Evolutionary conservation across 2,329 filamentous ascomycete species (phyloP).

Genomic region (Sclerotinia spermophila): DNA sequence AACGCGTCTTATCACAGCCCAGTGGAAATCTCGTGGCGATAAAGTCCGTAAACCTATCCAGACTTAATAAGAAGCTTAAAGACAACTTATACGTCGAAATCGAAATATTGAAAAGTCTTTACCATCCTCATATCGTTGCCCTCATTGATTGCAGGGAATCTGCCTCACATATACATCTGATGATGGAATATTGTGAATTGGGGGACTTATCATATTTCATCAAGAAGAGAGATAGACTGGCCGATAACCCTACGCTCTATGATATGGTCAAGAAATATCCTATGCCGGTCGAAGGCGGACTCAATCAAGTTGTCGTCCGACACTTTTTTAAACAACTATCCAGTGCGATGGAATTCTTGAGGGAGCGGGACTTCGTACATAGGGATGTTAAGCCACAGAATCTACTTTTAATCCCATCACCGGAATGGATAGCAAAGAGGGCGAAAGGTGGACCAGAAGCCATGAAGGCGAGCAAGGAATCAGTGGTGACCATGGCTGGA

Average conservation of each 20-base stretch:
- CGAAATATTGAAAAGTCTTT: slow-evolving; percentile 85
- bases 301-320: slow-evolving; percentile 93
- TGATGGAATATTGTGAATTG: slow-evolving; percentile 98
- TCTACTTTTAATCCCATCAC: slow-evolving; percentile 79
- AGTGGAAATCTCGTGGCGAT: slow-evolving; percentile 83
- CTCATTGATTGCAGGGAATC: slow-evolving; percentile 93
- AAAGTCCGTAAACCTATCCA: slow-evolving; percentile 89
- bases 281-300: slow-evolving; percentile 73
- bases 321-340: slow-evolving; percentile 95
- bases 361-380: slow-evolving; percentile 83
- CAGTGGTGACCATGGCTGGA: slow-evolving; percentile 75
- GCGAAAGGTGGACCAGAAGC: slow-evolving; percentile 61
- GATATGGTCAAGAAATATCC: slow-evolving; percentile 95
- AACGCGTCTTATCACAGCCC: slow-evolving; percentile 50
- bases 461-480: slow-evolving; percentile 72
- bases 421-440: slow-evolving; percentile 61
- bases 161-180: slow-evolving; percentile 82
- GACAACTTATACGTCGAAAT: slow-evolving; percentile 96
- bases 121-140: slow-evolving; percentile 95
- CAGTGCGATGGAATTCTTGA: slow-evolving; percentile 85
- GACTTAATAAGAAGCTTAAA: slow-evolving; percentile 92
- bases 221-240: slow-evolving; percentile 82
- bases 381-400: slow-evolving; percentile 98
- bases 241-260: slow-evolving; percentile 73
- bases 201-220: slow-evolving; percentile 95